Base-by-base conservation (phyloP, 345 rosid species). In the Melaleuca alternifolia region DNA sequence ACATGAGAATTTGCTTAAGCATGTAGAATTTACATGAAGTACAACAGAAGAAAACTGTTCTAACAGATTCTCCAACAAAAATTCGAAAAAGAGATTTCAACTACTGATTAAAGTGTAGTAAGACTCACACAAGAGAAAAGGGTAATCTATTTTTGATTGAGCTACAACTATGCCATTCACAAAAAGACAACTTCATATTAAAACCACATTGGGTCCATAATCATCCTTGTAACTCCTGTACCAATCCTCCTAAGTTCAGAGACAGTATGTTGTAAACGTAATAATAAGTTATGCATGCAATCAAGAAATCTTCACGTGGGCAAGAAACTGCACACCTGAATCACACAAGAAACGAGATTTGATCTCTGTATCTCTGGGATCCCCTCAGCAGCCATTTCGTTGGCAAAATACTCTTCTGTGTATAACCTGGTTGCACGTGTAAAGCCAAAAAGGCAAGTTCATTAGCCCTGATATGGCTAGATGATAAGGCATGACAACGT, bases 301-400 rank as follows among this genome's bases (percentile, higher is more conserved):
- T 37, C 30, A 71, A 71, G 81, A 41, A 37, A 37, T 16, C 79
- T 71, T 71, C 23, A 11, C 3, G 26, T 71, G 16, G 51, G 81
- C 48, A 37, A 51, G 54, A 86, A 26, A 65, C 57, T 15, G 33
- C 88, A 88, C 88, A 93, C 99, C 97, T 97, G 99, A 88, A 97
- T 96, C 57, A 97, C 94, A 76, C 95, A 92, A 76, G 99, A 94
- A 87, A 95, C 97, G 85, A 97, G 98, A 88, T 93, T 96, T 88
- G 99, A 96, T 87, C 99, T 93, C 89, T 97, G 96, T 85, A 97
- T 97, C 93, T 97, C 99, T 1, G 99, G 99, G 87, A 96, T 95
- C 75, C 97, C 99, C 90, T 93, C 94, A 46, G 89, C 89, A 86
- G 98, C 87, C 98, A 97, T 97, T 91, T 97, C 93, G 1, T 92